Evolutionary conservation across 257 asterid species (phyloP).

Genomic region (Solanum corneliomulleri): DNA sequence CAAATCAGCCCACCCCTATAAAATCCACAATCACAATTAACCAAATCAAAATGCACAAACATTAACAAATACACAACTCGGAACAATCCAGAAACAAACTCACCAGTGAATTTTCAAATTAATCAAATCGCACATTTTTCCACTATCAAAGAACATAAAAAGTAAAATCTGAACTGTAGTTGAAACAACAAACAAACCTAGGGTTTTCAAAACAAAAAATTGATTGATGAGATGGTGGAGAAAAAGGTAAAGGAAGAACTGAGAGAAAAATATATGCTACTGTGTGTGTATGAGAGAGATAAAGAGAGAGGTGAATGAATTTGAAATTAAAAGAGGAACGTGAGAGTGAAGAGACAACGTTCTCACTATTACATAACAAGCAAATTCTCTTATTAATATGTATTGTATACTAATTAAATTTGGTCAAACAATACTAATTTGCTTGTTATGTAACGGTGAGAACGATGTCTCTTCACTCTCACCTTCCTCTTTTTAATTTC

Average conservation of each 20-base stretch:
- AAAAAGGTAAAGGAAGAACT: not conserved
- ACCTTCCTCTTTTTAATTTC: not conserved
- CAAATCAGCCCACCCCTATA: no score
- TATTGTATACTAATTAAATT: no score
- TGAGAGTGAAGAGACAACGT: not conserved
- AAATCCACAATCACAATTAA: not conserved
- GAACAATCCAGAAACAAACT: conserved; percentile 1
- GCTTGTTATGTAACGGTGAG: not conserved
- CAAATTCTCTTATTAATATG: not conserved
- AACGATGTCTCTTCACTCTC: not conserved
- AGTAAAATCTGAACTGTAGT: conserved; percentile 6
- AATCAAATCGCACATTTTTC: not conserved
- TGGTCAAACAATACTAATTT: not conserved
- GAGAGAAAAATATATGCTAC: not conserved
- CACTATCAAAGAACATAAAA: not conserved
- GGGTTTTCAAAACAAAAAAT: not conserved
- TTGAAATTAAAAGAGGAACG: not conserved
- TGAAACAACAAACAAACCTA: not conserved
- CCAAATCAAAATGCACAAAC: not conserved
- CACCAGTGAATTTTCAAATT: conserved; percentile 20
- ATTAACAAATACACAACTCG: not conserved
- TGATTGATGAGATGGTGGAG: not conserved
- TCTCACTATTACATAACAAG: not conserved
- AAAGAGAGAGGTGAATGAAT: not conserved
- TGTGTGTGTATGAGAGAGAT: not conserved